Percentiles rank a stretch among this genome's conserved stretches.
phyloP scores from a whole-genome alignment of 768 basidiomycete species.

The Kwoniella europaea region DNA sequence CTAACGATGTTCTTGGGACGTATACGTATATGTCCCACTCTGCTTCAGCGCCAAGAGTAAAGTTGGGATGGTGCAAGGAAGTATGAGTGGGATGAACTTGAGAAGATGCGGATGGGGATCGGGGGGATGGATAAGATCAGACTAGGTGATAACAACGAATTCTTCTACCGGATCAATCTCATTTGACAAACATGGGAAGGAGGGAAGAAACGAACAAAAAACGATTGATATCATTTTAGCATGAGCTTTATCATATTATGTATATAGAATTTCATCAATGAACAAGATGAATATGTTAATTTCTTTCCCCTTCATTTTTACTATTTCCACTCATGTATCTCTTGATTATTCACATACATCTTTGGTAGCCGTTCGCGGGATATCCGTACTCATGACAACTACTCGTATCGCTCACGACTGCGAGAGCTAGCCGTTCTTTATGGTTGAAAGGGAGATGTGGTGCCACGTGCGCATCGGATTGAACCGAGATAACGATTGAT shows the following conservation, averaged over 20 bases:
- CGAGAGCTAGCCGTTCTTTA: too few relatives aligned
- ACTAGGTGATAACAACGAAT: not conserved
- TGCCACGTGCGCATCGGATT: too few relatives aligned
- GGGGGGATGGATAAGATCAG: not conserved
- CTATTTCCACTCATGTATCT: conserved; percentile 1
- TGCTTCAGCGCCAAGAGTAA: conserved; percentile 39
- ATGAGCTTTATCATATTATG: too few relatives aligned
- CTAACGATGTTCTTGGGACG: conserved; percentile 45
- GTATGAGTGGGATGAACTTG: conserved; percentile 5
- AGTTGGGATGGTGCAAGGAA: conserved; percentile 15
- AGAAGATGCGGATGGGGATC: not conserved
- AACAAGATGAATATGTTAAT: not conserved
- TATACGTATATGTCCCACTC: conserved; percentile 43
- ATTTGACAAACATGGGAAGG: not conserved
- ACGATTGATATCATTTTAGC: not conserved
- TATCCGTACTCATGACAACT: too few relatives aligned
- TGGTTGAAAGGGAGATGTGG: too few relatives aligned
- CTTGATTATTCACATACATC: not conserved
- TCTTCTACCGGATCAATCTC: not conserved
- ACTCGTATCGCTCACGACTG: too few relatives aligned
- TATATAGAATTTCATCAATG: too few relatives aligned
- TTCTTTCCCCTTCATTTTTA: not conserved
- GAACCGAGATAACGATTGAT: conserved; percentile 7
- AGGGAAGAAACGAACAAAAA: not conserved
- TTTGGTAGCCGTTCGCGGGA: too few relatives aligned